Evolutionary conservation across 352 stramenopile genomes (phyloP).

Genomic region (Phytopythium ostracodes): DNA sequence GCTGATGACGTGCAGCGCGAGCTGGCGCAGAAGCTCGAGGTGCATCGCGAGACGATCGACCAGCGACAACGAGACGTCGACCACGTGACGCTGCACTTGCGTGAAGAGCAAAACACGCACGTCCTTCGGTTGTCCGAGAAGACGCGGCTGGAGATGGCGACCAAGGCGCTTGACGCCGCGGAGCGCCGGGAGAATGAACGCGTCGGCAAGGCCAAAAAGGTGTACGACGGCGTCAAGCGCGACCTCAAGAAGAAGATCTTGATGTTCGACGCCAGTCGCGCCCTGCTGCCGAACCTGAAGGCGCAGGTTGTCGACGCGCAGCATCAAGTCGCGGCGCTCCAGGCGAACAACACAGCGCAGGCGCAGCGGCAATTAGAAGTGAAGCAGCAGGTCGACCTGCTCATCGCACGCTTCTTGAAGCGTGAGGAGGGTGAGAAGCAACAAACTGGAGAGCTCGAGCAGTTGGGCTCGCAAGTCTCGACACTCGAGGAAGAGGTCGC

Average conservation of each 20-base stretch:
- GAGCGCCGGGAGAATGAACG: conserved; percentile 62
- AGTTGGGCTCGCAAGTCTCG: conserved; percentile 54
- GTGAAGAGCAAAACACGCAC: conserved; percentile 83
- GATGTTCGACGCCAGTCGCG: conserved; percentile 63
- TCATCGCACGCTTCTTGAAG: conserved; percentile 86
- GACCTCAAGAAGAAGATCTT: conserved; percentile 88
- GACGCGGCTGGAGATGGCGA: conserved; percentile 56
- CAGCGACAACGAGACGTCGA: conserved; percentile 90
- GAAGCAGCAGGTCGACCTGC: conserved; percentile 90
- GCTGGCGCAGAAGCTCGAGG: conserved; percentile 81
- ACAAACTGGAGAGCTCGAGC: conserved; percentile 62
- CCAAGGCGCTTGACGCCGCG: conserved; percentile 45
- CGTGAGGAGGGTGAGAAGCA: conserved; percentile 83
- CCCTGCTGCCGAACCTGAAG: conserved; percentile 76
- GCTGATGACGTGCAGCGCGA: conserved; percentile 77
- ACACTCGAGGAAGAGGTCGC: conserved; percentile 77
- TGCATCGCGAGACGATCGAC: conserved; percentile 88
- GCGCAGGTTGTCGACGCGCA: conserved; percentile 76
- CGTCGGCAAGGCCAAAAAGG: conserved; percentile 57
- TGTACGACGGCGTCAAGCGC: conserved; percentile 84
- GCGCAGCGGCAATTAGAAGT: conserved; percentile 64
- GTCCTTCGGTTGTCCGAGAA: conserved; percentile 70
- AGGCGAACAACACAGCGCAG: conserved; percentile 69
- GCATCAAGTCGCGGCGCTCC: conserved; percentile 53
- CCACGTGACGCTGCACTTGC: conserved; percentile 81